These are phyloP conservation scores for Phytophthora brassicae DNA, from an alignment of 352 stramenopile species.

Conservation along the genomic window DNA sequence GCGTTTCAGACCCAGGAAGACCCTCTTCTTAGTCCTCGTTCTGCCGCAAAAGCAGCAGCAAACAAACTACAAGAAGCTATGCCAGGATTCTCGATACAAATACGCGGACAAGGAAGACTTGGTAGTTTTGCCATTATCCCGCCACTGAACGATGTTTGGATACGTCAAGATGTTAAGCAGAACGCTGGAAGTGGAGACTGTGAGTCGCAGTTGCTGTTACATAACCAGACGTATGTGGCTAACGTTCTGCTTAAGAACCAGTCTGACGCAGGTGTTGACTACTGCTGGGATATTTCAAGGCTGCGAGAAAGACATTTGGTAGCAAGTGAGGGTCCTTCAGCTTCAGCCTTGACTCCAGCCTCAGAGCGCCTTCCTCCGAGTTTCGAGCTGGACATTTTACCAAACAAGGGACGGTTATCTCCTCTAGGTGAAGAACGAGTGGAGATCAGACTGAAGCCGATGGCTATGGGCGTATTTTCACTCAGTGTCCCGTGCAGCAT, in stretches of 20 bases:
- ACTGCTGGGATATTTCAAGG: constrained; percentile 35
- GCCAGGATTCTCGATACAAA: constrained; percentile 23
- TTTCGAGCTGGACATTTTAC: constrained; percentile 32
- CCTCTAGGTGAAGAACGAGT: constrained; percentile 18
- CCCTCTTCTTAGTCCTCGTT: constrained; percentile 13
- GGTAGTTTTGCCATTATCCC: constrained; percentile 26
- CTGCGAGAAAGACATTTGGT: constrained; percentile 21
- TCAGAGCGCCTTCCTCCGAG: constrained; percentile 1
- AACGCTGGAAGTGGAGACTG: constrained; percentile 5
- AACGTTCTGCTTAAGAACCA: constrained; percentile 35
- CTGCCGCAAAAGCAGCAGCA: constrained; percentile 17
- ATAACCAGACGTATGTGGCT: constrained; percentile 13
- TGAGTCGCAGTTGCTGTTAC: constrained; percentile 12
- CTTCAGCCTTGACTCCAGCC: constrained; percentile 3
- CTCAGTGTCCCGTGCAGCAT: constrained; percentile 48
- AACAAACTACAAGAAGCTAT: constrained; percentile 18
- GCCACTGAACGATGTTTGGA: constrained; percentile 17
- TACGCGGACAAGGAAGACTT: constrained; percentile 20
- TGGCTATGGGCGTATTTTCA: constrained; percentile 45
- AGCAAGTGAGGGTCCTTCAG: constrained; percentile 6
- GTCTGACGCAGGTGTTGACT: constrained; percentile 29
- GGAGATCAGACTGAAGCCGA: constrained; percentile 44
- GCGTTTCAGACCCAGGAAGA: constrained; percentile 29
- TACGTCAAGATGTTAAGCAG: constrained; percentile 6
- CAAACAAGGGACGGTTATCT: constrained; percentile 27